These are phyloP conservation scores for Yarrowia porcina DNA, from an alignment of 805 yeast genomes.

Conservation along the genomic window DNA sequence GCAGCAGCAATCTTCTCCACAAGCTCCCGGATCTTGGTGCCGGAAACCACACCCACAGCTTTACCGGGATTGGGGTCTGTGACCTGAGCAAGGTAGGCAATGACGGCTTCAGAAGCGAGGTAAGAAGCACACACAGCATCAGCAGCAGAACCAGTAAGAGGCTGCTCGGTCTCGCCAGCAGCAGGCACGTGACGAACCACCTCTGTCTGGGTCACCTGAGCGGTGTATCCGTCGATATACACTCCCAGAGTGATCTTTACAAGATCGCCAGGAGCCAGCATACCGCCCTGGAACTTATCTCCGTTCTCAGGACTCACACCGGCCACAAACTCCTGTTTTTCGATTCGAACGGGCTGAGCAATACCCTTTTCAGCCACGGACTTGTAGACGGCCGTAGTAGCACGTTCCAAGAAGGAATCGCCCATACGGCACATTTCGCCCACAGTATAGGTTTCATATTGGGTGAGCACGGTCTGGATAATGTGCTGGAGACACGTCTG, in stretches of 20 bases:
- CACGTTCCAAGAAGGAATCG: conserved; percentile 65
- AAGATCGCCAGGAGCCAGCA: conserved; percentile 72
- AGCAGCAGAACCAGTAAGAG: conserved; percentile 78
- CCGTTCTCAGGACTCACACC: conserved; percentile 79
- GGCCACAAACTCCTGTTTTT: conserved; percentile 69
- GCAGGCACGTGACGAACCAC: conserved; percentile 56
- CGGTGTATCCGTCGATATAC: conserved; percentile 93
- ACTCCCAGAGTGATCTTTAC: conserved; percentile 83
- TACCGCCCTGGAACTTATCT: conserved; percentile 41
- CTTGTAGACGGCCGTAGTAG: conserved; percentile 59
- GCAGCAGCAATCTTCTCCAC: conserved; percentile 86
- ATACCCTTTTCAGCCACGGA: conserved; percentile 73
- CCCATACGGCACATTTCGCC: conserved; percentile 76
- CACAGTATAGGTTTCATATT: conserved; percentile 29
- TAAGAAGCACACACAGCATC: conserved; percentile 88
- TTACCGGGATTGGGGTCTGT: conserved; percentile 50
- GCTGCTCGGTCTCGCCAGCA: conserved; percentile 58
- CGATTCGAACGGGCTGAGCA: conserved; percentile 86
- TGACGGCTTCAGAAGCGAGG: conserved; percentile 84
- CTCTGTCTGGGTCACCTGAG: conserved; percentile 79
- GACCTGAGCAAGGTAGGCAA: conserved; percentile 68
- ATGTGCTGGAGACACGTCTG: conserved; percentile 76
- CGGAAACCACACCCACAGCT: conserved; percentile 48
- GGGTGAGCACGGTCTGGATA: conserved; percentile 31
- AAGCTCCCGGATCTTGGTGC: conserved; percentile 62